Evolutionary conservation across 176 grass and related monocot genomes (phyloP).

Genomic region (Saccharum spontaneum): DNA sequence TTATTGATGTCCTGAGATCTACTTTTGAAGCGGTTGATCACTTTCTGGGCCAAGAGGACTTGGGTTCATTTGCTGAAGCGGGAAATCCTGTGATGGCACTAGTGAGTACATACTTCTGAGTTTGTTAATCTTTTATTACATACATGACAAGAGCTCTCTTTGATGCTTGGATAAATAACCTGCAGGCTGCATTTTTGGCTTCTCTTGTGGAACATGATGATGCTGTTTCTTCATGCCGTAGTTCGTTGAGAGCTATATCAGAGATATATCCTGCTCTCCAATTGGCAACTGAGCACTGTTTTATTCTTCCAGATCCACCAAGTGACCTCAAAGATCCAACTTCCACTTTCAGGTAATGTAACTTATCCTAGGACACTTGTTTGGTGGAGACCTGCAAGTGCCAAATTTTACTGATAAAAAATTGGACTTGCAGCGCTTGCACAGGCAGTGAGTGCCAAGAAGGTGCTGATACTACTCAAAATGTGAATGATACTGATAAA

Average conservation of each 20-base stretch:
- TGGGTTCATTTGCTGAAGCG: slow-evolving; percentile 68
- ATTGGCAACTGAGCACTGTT: slow-evolving; percentile 65
- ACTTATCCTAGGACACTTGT: background rate
- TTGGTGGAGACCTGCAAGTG: background rate
- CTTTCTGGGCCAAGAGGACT: slow-evolving; percentile 47
- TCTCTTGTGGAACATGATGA: slow-evolving; percentile 59
- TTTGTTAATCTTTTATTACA: background rate
- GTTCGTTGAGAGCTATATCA: slow-evolving; percentile 62
- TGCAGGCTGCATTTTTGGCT: slow-evolving; percentile 68
- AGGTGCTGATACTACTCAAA: slow-evolving; percentile 19
- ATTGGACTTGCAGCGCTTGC: slow-evolving; percentile 40
- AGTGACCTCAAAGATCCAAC: slow-evolving; percentile 31
- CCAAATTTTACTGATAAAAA: slow-evolving; percentile 23
- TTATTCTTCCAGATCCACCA: slow-evolving; percentile 74
- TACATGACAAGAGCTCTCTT: background rate
- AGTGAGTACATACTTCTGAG: slow-evolving; percentile 24
- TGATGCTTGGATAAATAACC: slow-evolving; percentile 24
- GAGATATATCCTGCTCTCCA: slow-evolving; percentile 60
- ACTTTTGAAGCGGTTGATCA: slow-evolving; percentile 68
- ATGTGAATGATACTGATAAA: slow-evolving; percentile 25
- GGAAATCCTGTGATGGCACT: slow-evolving; percentile 85
- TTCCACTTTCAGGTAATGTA: slow-evolving; percentile 43
- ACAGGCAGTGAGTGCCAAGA: slow-evolving; percentile 27
- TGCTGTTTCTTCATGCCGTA: slow-evolving; percentile 53
- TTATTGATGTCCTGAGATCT: slow-evolving; percentile 55